Percentiles rank a stretch among this genome's conserved stretches.
phyloP scores from a whole-genome alignment of 139 green algal species.

The Chlorella sorokiniana region DNA sequence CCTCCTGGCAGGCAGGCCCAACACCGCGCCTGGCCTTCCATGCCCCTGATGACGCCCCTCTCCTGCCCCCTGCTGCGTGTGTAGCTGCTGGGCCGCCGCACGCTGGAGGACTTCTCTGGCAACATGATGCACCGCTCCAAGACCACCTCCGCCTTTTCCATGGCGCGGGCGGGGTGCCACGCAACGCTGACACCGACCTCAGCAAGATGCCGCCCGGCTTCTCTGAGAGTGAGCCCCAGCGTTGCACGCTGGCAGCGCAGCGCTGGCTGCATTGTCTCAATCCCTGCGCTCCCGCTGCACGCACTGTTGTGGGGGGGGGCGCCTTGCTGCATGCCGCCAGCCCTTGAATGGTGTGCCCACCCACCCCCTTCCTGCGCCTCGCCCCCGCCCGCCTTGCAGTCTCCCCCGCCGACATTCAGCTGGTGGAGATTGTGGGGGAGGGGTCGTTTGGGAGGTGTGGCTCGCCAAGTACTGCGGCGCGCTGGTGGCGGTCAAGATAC shows the following conservation, averaged over 20 bases:
- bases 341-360: background rate
- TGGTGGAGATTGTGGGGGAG: constrained; percentile 38
- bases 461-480: constrained; percentile 39
- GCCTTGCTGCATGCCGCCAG: background rate
- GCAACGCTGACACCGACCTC: constrained; percentile 31
- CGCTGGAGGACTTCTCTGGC: background rate
- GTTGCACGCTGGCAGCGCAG: background rate
- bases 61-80: background rate
- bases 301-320: too few species aligned
- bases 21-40: too few species aligned
- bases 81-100: background rate
- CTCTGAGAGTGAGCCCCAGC: constrained; percentile 16
- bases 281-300: too few species aligned
- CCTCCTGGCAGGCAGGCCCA: background rate
- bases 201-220: constrained; percentile 20
- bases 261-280: background rate
- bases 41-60: too few species aligned
- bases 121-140: background rate
- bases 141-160: constrained; percentile 5
- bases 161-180: background rate
- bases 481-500: constrained; percentile 26
- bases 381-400: background rate
- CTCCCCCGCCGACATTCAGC: constrained; percentile 30
- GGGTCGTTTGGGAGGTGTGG: constrained; percentile 50
- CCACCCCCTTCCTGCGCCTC: background rate